phyloP scores from a whole-genome alignment of 805 yeast genomes.

The Kuraishia molischiana region DNA sequence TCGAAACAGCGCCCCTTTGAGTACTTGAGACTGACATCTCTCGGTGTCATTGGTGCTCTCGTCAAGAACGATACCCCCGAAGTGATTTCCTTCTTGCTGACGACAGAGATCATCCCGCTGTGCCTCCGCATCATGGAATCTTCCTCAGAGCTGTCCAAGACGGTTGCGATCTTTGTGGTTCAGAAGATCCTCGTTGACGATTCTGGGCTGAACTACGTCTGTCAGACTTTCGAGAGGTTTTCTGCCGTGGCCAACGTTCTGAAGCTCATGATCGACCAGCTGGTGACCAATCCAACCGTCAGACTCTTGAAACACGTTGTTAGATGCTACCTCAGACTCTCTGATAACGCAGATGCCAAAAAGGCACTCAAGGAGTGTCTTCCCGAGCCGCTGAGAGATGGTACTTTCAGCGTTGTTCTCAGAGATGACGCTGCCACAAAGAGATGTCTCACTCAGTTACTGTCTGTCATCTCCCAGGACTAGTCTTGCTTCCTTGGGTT shows the following conservation, averaged over 20 bases:
- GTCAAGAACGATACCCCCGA: constrained; percentile 95
- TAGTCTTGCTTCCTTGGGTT: no score
- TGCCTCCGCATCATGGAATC: constrained; percentile 94
- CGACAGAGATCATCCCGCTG: constrained; percentile 95
- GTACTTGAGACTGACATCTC: constrained; percentile 81
- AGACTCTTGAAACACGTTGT: constrained; percentile 88
- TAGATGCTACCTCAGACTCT: constrained; percentile 81
- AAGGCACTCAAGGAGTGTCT: constrained; percentile 73
- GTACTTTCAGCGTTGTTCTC: constrained; percentile 68
- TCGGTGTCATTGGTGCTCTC: constrained; percentile 94
- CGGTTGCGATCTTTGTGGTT: constrained; percentile 93
- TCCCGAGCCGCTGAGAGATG: constrained; percentile 83
- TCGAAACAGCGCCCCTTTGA: constrained; percentile 91
- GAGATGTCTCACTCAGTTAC: constrained; percentile 74
- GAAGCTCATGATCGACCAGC: constrained; percentile 77
- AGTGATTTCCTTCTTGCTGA: constrained; percentile 79
- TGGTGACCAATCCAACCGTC: constrained; percentile 67
- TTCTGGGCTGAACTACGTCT: constrained; percentile 81
- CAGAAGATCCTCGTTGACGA: constrained; percentile 91
- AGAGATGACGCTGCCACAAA: constrained; percentile 86
- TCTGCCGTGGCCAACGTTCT: constrained; percentile 89
- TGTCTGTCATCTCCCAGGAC: constrained; percentile 39
- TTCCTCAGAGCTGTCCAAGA: constrained; percentile 86
- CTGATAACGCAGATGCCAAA: constrained; percentile 87
- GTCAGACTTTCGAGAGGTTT: constrained; percentile 92